Base-by-base conservation (phyloP, 345 rosid species). In the Syzygium aqueum region DNA sequence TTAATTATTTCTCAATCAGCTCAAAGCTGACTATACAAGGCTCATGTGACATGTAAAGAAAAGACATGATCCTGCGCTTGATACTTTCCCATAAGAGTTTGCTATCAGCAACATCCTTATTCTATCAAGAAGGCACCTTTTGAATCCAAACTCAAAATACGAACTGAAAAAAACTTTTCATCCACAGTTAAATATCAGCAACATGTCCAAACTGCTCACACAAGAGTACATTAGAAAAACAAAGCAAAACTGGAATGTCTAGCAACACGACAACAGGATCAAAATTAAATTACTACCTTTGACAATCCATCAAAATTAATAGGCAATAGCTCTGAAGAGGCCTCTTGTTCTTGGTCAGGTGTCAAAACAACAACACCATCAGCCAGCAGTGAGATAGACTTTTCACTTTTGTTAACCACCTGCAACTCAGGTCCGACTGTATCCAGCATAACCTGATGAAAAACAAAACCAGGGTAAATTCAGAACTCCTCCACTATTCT, bases 371-470 rank as follows among this genome's bases (percentile, higher is more conserved):
- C 99, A 85, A 88, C 84, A 37, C 88, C 99, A 91, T 96, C 96
- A 21, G 94, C 97, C 93, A 89, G 85, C 61, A 97, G 96, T 30
- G 97, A 90, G 88, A 97, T 97, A 84, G 96, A 63, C 85, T 91
- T 93, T 93, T 93, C 99, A 77, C 89, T 89, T 86, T 92, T 96
- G 89, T 97, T 97, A 88, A 94, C 89, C 59, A 97, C 99, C 95
- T 95, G 98, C 90, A 97, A 87, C 91, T 97, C 99, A 22, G 99
- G 91, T 57, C 99, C 99, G 46, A 96, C 98, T 1, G 98, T 96
- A 85, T 97, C 99, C 90, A 97, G 91, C 99, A 96, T 96, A 90
- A 96, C 99, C 99, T 97, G 88, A 67, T 67, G 87, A 30, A 53
- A 30, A 27, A 87, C n/a, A 84, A 85, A 33, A 88, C 84, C 12